Conservation (phyloP, 2,329 filamentous ascomycete genomes). For the Colletotrichum karsti region DNA sequence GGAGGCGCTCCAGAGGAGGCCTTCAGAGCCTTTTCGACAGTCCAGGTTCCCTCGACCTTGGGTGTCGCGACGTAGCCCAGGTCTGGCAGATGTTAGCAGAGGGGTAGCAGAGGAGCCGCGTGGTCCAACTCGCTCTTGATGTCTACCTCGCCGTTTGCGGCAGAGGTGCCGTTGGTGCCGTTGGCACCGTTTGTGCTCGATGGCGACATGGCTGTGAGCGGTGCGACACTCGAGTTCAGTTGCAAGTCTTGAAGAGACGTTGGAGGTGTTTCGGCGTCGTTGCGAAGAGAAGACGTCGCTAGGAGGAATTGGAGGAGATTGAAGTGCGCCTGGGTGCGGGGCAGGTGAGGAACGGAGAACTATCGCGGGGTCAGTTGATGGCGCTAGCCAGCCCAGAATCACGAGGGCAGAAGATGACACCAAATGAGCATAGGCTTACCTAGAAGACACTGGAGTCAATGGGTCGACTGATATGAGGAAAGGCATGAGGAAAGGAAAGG, state of each 20-base stretch:
- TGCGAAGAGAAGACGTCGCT: background rate
- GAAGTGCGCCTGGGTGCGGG: too few relatives aligned
- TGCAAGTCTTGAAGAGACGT: too few relatives aligned
- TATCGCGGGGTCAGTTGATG: constrained; percentile 3
- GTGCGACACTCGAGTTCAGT: background rate
- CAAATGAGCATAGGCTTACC: background rate
- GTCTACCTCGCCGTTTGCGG: constrained; percentile 17
- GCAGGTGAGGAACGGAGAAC: too few relatives aligned
- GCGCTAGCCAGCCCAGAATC: constrained; percentile 2
- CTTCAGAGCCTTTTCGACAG: constrained; percentile 32
- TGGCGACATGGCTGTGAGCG: constrained; percentile 1
- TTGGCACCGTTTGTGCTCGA: background rate
- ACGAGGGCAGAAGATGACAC: background rate
- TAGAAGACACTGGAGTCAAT: too few relatives aligned
- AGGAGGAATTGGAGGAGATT: background rate
- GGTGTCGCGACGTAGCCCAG: constrained; percentile 34
- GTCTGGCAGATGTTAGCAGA: constrained; percentile 24
- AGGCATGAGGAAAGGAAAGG: background rate
- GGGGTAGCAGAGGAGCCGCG: background rate
- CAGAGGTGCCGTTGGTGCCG: background rate
- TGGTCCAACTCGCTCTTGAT: constrained; percentile 16
- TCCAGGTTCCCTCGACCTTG: constrained; percentile 34
- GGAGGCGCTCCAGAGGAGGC: constrained; percentile 40
- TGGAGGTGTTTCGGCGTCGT: background rate
- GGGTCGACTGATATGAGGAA: background rate